A percentile compares a stretch with the other conserved stretches of the same genome.
These are phyloP conservation scores for Wickerhamiella spandovensis DNA, from an alignment of 805 yeast species.

Conservation along the genomic window DNA sequence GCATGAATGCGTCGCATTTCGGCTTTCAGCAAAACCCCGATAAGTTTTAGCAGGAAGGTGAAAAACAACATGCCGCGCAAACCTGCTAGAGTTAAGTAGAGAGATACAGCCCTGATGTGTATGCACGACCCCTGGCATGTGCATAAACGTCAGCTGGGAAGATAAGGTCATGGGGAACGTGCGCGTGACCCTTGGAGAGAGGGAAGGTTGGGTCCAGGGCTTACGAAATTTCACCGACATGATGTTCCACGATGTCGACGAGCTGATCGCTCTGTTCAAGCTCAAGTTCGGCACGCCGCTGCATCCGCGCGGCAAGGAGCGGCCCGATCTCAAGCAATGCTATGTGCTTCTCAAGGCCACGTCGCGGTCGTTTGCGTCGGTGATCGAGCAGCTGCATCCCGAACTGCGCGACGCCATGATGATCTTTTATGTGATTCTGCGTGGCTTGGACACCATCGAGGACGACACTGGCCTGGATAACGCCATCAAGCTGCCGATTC, in stretches of 20 bases:
- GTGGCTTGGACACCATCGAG: conserved; percentile 92
- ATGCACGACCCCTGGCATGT: no score
- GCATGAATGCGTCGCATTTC: no score
- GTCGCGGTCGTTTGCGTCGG: conserved; percentile 90
- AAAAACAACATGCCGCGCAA: no score
- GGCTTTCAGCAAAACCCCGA: no score
- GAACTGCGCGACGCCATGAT: conserved; percentile 65
- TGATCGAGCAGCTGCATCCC: conserved; percentile 80
- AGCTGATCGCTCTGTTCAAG: conserved; percentile 10
- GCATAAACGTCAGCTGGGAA: no score
- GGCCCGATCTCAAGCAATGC: conserved; percentile 41
- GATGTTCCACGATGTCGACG: conserved; percentile 4
- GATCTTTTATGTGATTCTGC: conserved; percentile 71
- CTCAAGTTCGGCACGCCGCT: conserved; percentile 9
- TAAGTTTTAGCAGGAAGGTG: no score
- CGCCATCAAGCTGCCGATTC: conserved; percentile 55
- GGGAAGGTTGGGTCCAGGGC: no score
- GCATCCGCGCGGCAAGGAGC: conserved; percentile 5
- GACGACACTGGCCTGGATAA: conserved; percentile 86
- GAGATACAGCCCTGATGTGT: no score
- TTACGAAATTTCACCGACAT: background rate
- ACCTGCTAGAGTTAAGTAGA: no score
- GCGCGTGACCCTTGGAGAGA: no score
- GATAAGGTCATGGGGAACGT: no score
- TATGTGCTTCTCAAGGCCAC: conserved; percentile 53